These are phyloP conservation scores for Geotrichum armillariae DNA, from an alignment of 1,139 yeast genomes.

Conservation along the genomic window DNA sequence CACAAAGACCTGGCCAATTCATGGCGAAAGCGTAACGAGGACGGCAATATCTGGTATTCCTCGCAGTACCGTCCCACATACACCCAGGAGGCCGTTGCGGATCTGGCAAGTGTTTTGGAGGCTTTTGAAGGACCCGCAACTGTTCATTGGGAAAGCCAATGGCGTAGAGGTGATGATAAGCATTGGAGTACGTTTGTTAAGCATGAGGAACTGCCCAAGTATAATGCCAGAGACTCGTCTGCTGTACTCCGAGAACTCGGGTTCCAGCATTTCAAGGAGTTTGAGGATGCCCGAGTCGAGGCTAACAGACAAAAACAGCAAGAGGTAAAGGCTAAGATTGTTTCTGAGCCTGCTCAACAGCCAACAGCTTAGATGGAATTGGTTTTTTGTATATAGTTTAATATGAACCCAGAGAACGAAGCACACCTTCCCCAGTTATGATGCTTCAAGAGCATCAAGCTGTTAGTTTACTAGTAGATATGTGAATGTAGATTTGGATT, in stretches of 20 bases:
- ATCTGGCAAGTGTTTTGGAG: constrained; percentile 68
- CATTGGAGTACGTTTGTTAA: constrained; percentile 55
- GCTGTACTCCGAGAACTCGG: constrained; percentile 18
- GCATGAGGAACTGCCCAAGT: constrained; percentile 60
- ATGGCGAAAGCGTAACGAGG: constrained; percentile 70
- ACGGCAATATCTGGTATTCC: constrained; percentile 77
- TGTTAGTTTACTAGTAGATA: too few relatives aligned
- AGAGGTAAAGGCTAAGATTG: not conserved
- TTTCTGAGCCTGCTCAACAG: constrained; percentile 4
- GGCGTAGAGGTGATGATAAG: constrained; percentile 79
- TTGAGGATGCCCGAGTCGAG: constrained; percentile 15
- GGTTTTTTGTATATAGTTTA: not conserved
- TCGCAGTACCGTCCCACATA: constrained; percentile 89
- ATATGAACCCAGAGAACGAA: not conserved
- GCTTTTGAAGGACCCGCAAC: constrained; percentile 52
- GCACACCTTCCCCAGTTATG: not conserved
- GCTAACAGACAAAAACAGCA: constrained; percentile 7
- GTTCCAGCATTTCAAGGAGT: constrained; percentile 21
- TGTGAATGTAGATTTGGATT: too few relatives aligned
- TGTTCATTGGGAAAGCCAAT: constrained; percentile 77
- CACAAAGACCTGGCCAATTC: constrained; percentile 60
- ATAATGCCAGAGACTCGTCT: constrained; percentile 54
- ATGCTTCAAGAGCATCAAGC: too few relatives aligned
- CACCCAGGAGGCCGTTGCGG: constrained; percentile 91
- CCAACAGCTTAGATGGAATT: not conserved